Base-by-base conservation (phyloP, 1,284 basidiomycete genomes). In the Marasmius tenuissimus region DNA sequence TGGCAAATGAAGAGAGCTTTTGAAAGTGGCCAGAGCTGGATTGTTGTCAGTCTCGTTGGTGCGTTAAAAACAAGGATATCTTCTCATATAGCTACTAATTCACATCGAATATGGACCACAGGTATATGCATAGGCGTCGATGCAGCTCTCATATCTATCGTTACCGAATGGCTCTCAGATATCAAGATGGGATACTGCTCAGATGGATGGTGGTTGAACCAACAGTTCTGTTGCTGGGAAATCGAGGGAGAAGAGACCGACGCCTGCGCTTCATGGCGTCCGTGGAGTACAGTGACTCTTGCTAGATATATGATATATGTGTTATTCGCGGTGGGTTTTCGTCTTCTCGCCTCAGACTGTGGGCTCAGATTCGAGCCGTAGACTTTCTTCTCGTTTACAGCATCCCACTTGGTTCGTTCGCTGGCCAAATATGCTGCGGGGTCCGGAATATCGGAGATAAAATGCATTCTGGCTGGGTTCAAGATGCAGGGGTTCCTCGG, bases 211-310 rank as follows among this genome's bases (percentile, higher is more conserved):
- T 99, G 97, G 97, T 76, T 99, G 61, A 97, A 96, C 74, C 89
- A 94, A 70, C 94, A 98, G 72, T 98, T 98, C 74, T 99, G 97
- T 77, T 99, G 97, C 73, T 96, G 94, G 93, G 95, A 96, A 72
- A 88, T 94, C 63, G 94, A 96, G 68, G 85, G 85, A 11, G 89
- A 91, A 54, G 92, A 91, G 64, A 85, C 87, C 39, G 88, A 89
- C 65, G 89, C 86, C 2, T 99, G 97, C 74, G 83, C 92, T 5
- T 95, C 96, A 57, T 99, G 97, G 97, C 87, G 91, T 67, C 83
- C 89, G 5, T 99, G 97, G 97, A 93, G 94, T 60, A 80, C 83
- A 12, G 85, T 93, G 58, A 85, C 85, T 56, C 78, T 86, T 53
- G 87, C 91, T 51, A 80, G 91, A 59, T 99, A 93, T 89, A 70